Base-by-base conservation (phyloP, 805 yeast species). In the Pichia nanzhaoensis region DNA sequence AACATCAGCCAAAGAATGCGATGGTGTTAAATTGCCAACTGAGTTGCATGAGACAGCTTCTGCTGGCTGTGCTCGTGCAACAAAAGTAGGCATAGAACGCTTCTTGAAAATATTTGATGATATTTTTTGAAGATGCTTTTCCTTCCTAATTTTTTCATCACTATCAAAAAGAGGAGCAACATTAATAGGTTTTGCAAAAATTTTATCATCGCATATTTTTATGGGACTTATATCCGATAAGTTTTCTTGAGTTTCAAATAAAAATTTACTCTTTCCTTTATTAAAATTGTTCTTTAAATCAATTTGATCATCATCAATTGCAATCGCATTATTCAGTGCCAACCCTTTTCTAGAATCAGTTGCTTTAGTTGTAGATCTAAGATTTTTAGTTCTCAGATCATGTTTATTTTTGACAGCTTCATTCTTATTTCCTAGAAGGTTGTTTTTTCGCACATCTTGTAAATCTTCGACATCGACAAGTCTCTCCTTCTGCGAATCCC, bases 261-360 rank as follows among this genome's bases (percentile, higher is more conserved):
- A 7, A 7, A 30, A 8, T 30, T 9, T 9, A 10, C 12, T 30
- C 16, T 13, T 30, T 5, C 12, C n/a, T 30, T 10, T 30, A 13
- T 30, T 13, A 5, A 14, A 13, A 30, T 8, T 9, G 30, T 14
- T 4, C 21, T 36, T 35, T 19, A 27, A 5, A 13, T 21, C 22
- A 19, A 33, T 27, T 13, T 35, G 35, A 9, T 39, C 37, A 16
- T 35, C 42, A n/a, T 34, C 43, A 20, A 39, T 31, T 4, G 16
- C 37, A 16, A 39, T 39, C 3, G 43, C 39, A 31, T 35, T 28
- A n/a, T 31, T 31, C 34, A 12, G 18, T 30, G 39, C 31, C 5
- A 18, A 32, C 30, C 40, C 47, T 12, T 16, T 39, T 5, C n/a
- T 38, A 7, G 18, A n/a, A 38, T 38, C 17, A 19, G 21, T 17